Base-by-base conservation (phyloP, 768 basidiomycete genomes). In the Phallus indusiatus region DNA sequence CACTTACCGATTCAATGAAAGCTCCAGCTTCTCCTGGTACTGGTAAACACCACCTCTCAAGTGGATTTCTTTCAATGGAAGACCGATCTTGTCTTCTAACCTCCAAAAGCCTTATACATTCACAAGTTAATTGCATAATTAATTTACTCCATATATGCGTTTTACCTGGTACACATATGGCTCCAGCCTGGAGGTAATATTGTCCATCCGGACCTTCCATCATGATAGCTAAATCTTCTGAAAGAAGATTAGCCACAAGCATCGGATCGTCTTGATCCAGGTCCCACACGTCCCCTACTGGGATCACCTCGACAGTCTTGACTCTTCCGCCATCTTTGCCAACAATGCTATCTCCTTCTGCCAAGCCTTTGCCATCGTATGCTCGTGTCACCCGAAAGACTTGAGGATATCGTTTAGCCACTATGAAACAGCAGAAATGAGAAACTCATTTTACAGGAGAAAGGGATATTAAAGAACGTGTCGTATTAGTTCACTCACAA, bases 151-250 rank as follows among this genome's bases (percentile, higher is more conserved):
- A 17, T 21, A 36, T 22, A 36, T 22, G 33, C 61, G 37, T 66
- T 76, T 63, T 49, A 81, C 85, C 87, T 63, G 84, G 73, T 17
- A 85, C 75, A 60, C 79, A 78, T 63, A 89, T 82, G 0, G 81
- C 82, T 9, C 87, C 88, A 48, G 81, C 85, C 66, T 87, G 86
- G 63, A 90, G 82, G 67, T 88, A 85, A 63, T 88, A 86, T 61
- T 76, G 75, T 48, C 87, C 86, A 59, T 90, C 84, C 21, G 73
- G 17, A 59, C 67, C 65, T 62, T 70, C 65, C 17, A 70, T 52
- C 62, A 68, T 68, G 12, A 68, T 56, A n/a, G 64, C 68, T 20
- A 73, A 59, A 61, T 72, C 71, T 46, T 72, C 71, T 17, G 63
- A 86, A 82, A 88, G 65, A 55, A 85, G 71, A 18, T 81, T 79